Evolutionary conservation across 495 filamentous ascomycete genomes (phyloP).

Genomic region (Penicillium tannophilum): DNA sequence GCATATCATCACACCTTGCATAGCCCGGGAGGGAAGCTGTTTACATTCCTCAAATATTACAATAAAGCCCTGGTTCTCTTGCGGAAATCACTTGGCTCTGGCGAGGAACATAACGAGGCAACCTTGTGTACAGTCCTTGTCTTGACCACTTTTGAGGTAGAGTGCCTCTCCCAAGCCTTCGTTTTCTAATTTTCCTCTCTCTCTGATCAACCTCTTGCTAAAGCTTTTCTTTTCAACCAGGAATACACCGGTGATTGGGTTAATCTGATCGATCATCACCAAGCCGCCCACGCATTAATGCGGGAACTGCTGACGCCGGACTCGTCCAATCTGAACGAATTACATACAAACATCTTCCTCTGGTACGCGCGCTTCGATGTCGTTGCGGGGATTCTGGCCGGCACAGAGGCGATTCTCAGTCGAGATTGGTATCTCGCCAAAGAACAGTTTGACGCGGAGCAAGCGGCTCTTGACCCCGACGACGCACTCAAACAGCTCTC

Average conservation of each 20-base stretch:
- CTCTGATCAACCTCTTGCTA: constrained; percentile 8
- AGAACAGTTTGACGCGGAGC: constrained; percentile 62
- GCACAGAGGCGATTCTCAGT: constrained; percentile 69
- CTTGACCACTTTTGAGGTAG: constrained; percentile 90
- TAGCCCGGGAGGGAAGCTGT: constrained; percentile 67
- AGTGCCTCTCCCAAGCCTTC: constrained; percentile 13
- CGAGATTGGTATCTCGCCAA: constrained; percentile 78
- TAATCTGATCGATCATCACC: constrained; percentile 89
- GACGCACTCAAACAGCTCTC: constrained; percentile 68
- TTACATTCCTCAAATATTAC: constrained; percentile 86
- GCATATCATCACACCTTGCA: constrained; percentile 82
- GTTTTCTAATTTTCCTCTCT: constrained; percentile 2
- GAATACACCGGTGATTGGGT: constrained; percentile 95
- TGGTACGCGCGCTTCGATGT: constrained; percentile 95
- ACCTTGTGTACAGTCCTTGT: constrained; percentile 89
- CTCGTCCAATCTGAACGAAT: constrained; percentile 67
- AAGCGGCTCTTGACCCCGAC: constrained; percentile 60
- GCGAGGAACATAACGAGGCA: constrained; percentile 68
- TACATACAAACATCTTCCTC: constrained; percentile 68
- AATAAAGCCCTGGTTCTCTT: constrained; percentile 80
- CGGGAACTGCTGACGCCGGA: constrained; percentile 76
- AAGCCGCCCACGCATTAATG: constrained; percentile 81
- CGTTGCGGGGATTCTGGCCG: constrained; percentile 78
- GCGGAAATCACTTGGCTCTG: constrained; percentile 67
- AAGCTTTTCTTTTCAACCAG: constrained; percentile 27